Evolutionary conservation across 192 early-diverging fungal genomes (phyloP).

Genomic region (Coemansia sp.): DNA sequence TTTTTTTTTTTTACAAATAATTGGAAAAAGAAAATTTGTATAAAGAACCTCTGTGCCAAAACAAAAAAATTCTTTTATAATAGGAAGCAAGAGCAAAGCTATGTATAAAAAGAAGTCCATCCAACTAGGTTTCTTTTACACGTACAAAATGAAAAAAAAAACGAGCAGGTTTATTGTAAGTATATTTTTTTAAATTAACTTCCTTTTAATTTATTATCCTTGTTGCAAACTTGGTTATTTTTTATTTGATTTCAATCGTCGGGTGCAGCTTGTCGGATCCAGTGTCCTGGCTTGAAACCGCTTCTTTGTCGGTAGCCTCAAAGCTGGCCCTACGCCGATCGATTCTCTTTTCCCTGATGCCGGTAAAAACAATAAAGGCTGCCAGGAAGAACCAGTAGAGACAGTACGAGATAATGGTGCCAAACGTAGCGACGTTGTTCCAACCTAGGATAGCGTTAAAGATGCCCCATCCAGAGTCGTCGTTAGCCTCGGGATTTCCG

Average conservation of each 20-base stretch:
- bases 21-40: neutral
- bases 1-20: neutral
- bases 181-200: too few relatives aligned
- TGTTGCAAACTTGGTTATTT: neutral
- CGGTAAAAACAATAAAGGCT: slow-evolving; percentile 47
- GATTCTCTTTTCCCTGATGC: slow-evolving; percentile 27
- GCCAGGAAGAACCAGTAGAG: slow-evolving; percentile 74
- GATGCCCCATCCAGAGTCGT: slow-evolving; percentile 64
- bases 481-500: slow-evolving; percentile 62
- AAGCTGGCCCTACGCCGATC: slow-evolving; percentile 7
- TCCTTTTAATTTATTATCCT: neutral
- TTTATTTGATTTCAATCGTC: neutral
- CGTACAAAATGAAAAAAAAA: too few relatives aligned
- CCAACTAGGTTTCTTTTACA: too few relatives aligned
- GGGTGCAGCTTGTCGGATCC: slow-evolving; percentile 17
- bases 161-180: too few relatives aligned
- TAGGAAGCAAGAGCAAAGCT: too few relatives aligned
- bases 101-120: too few relatives aligned
- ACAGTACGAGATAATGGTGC: slow-evolving; percentile 75
- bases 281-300: slow-evolving; percentile 6
- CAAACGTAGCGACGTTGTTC: slow-evolving; percentile 73
- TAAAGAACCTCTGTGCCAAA: too few relatives aligned
- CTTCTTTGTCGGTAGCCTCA: neutral
- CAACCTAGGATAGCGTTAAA: slow-evolving; percentile 80
- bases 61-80: too few relatives aligned